phyloP scores from a whole-genome alignment of 164 flowering plant genomes.

The Paratinospora sagittata region DNA sequence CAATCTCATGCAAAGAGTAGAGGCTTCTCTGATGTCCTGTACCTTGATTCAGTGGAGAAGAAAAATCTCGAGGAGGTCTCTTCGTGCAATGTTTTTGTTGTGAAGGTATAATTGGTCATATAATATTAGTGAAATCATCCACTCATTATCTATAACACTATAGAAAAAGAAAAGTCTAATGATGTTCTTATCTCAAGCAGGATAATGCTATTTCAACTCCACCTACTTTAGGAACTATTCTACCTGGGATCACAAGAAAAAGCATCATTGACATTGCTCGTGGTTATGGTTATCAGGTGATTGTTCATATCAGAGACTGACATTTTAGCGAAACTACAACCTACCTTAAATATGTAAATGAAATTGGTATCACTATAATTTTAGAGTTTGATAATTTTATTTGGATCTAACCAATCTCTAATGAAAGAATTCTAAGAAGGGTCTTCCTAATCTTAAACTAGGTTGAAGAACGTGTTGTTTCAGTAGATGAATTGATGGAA shows the following conservation, averaged over 20 bases:
- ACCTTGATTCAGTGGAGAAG: conserved; percentile 49
- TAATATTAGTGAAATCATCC: not conserved
- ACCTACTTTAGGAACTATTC: conserved; percentile 63
- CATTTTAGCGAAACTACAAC: not conserved
- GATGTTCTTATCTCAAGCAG: conserved; percentile 27
- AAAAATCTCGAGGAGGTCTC: conserved; percentile 62
- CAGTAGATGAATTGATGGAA: conserved; percentile 55
- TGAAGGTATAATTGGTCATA: conserved; percentile 42
- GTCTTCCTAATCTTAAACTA: conserved; percentile 13
- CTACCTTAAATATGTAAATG: not conserved
- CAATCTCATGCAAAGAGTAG: conserved; percentile 38
- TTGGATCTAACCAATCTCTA: not conserved
- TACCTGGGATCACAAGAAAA: conserved; percentile 70
- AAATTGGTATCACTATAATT: no score
- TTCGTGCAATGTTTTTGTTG: conserved; percentile 59
- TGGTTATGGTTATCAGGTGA: conserved; percentile 63
- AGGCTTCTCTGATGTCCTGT: conserved; percentile 69
- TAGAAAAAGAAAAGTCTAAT: not conserved
- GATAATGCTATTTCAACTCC: conserved; percentile 68
- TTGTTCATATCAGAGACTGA: not conserved
- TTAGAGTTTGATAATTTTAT: not conserved
- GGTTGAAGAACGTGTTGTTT: conserved; percentile 72
- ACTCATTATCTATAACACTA: not conserved
- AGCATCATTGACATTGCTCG: conserved; percentile 73
- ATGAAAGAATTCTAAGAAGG: not conserved